These are phyloP conservation scores for Bromus sterilis DNA, from an alignment of 176 grass and related monocot species.

Conservation along the genomic window DNA sequence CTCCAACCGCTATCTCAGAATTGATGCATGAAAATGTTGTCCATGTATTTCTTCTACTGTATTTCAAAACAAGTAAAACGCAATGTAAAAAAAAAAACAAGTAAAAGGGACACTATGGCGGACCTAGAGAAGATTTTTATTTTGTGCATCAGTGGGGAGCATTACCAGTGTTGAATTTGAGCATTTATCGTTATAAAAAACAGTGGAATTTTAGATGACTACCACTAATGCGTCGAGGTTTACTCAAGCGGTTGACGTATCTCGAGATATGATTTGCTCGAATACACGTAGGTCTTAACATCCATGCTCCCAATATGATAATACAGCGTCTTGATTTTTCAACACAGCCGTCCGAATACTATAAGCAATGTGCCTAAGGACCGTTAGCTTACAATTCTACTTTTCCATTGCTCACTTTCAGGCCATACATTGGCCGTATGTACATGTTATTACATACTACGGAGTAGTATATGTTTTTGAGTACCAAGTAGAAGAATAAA, in stretches of 20 bases:
- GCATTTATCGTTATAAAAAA: neutral
- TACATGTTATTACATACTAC: neutral
- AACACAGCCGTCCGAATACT: neutral
- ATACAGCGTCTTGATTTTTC: neutral
- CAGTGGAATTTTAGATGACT: neutral
- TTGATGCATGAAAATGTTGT: neutral
- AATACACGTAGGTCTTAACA: slow-evolving; percentile 2
- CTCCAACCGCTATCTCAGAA: neutral
- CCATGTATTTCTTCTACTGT: too few relatives aligned
- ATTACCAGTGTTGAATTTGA: neutral
- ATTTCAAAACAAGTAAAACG: too few relatives aligned
- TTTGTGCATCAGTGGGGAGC: neutral
- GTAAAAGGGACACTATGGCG: neutral
- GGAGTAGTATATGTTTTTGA: neutral
- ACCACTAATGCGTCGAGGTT: neutral
- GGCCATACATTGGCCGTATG: neutral
- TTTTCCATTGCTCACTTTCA: neutral
- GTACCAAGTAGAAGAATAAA: neutral
- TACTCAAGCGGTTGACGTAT: slow-evolving; percentile 29
- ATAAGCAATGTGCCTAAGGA: neutral
- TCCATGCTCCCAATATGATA: neutral
- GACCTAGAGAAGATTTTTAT: neutral
- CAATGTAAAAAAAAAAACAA: too few relatives aligned
- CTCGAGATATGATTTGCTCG: slow-evolving; percentile 12
- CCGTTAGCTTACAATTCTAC: neutral